phyloP scores from a whole-genome alignment of 2,329 filamentous ascomycete species.

The Monosporascus ibericus region DNA sequence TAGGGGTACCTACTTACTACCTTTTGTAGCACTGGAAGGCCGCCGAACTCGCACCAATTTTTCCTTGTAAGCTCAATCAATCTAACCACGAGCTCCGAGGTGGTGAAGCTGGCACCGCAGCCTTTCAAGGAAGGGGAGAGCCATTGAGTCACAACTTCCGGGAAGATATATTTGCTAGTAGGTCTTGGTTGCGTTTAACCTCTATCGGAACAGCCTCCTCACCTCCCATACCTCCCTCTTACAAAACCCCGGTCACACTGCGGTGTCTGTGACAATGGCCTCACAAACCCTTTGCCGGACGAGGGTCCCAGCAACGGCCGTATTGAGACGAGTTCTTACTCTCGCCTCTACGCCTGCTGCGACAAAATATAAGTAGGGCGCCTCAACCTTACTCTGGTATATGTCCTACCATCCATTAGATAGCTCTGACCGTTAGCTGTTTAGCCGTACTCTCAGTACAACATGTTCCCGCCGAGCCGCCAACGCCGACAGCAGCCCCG shows the following conservation, averaged over 20 bases:
- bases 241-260: slow-evolving; percentile 2
- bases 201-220: not conserved
- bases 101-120: too few species aligned
- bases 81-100: not conserved
- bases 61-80: not conserved
- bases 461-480: slow-evolving; percentile 43
- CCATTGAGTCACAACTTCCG: not conserved
- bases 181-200: not conserved
- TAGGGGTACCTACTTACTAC: not conserved
- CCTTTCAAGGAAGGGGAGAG: not conserved
- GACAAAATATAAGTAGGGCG: slow-evolving; percentile 22
- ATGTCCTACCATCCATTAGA: not conserved
- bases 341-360: slow-evolving; percentile 17
- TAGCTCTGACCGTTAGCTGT: slow-evolving; percentile 6
- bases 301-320: slow-evolving; percentile 15
- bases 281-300: slow-evolving; percentile 24
- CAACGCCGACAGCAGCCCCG: slow-evolving; percentile 29
- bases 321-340: slow-evolving; percentile 14
- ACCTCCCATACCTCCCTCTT: not conserved
- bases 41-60: not conserved
- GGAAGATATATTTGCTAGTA: not conserved
- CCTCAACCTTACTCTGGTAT: not conserved
- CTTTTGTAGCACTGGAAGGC: not conserved
- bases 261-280: slow-evolving; percentile 17
- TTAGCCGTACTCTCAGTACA: slow-evolving; percentile 45